Base-by-base conservation (phyloP, 208 protist genomes). In the Wallacemonas sp. region DNA sequence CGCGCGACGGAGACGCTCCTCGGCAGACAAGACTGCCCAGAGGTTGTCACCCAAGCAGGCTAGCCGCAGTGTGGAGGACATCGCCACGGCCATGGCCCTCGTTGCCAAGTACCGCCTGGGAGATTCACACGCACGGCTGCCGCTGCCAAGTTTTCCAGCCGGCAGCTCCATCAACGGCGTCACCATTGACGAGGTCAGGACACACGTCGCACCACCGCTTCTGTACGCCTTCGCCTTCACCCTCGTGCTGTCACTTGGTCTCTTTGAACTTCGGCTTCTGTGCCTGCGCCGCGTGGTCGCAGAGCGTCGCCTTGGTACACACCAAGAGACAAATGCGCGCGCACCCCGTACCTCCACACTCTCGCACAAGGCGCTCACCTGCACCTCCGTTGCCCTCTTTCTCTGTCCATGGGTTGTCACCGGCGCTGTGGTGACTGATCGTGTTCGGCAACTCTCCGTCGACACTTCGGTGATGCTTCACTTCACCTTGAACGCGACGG, bases 61-160 rank as follows among this genome's bases (percentile, higher is more conserved):
- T 6, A 10, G 3, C 37, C 21, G 76, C 26, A 60, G 42, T n/a
- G 69, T 70, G 2, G 59, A 83, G 22, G 39, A 48, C 1, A 73
- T 82, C 21, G 48, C 86, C 6, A 66, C 71, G 10, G 60, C 73
- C 10, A 61, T 92, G 8, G 64, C 75, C 36, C 59, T 92, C 2
- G 67, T 87, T 29, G 79, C 66, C 21, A 74, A 70, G 70, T 69
- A 78, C 21, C 75, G 85, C 39, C 68, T 89, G 24, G 73, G 71
- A 4, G 63, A 69, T 19, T 33, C 36, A 6, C 36, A 32, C 37
- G 46, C 9, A 27, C 30, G 50, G 19, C 50, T 57, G 26, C 8
- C 50, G 10, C 50, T 27, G 6, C 60, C 44, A 15, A 27, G n/a
- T 1, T 19, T 33, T 26, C 57, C 37, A 5, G 3, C 5, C 10